Conservation (phyloP, 2,329 filamentous ascomycete genomes). For the Aureobasidium mangrovei region DNA sequence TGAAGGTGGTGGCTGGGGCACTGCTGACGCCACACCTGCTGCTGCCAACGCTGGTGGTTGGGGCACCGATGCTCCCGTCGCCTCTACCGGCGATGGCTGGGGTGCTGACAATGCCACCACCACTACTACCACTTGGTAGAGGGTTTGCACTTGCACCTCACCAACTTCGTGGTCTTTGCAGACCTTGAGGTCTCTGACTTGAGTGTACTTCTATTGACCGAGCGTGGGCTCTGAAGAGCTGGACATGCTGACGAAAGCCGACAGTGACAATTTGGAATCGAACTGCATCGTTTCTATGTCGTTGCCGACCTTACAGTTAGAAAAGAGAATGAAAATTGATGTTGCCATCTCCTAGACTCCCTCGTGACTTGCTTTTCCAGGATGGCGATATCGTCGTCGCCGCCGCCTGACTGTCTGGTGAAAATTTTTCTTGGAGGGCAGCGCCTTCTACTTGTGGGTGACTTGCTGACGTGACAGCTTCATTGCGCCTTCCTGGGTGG, state of each 20-base stretch:
- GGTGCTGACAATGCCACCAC: not conserved
- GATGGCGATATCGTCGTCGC: not conserved
- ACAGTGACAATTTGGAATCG: not conserved
- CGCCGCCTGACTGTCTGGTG: no score
- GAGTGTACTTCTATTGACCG: no score
- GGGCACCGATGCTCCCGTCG: conserved; percentile 15
- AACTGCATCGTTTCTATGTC: not conserved
- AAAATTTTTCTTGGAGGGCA: no score
- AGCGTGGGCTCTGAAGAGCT: no score
- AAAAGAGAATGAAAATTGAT: not conserved
- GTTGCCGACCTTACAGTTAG: not conserved
- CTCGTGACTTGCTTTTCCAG: not conserved
- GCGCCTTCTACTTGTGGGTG: no score
- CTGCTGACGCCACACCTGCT: conserved; percentile 11
- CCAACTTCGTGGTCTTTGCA: no score
- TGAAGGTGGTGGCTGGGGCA: conserved; percentile 18
- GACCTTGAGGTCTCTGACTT: no score
- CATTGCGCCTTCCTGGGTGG: no score
- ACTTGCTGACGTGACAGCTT: no score
- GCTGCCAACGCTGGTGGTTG: conserved; percentile 13
- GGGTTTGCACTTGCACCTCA: not conserved
- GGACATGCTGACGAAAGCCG: no score
- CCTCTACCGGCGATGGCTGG: not conserved
- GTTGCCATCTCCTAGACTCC: not conserved
- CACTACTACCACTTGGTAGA: not conserved